Conservation (phyloP, 2,329 filamentous ascomycete genomes). For the Colletotrichum phormii region DNA sequence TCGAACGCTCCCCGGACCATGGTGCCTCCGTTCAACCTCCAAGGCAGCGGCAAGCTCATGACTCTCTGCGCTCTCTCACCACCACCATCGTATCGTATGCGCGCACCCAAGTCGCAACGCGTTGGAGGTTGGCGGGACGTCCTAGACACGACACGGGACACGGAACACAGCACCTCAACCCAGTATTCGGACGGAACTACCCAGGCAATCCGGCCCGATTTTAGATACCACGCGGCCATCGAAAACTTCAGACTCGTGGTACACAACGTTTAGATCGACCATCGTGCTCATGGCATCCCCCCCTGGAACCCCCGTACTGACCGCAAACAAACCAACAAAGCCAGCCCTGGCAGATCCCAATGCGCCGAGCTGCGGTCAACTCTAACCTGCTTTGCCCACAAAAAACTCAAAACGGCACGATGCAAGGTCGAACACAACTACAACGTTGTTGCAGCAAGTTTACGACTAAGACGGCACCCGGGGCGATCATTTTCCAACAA, state of each 20-base stretch:
- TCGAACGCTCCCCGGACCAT: slow-evolving; percentile 24
- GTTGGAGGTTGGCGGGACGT: neutral
- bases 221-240: slow-evolving; percentile 3
- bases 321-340: slow-evolving; percentile 10
- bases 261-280: slow-evolving; percentile 8
- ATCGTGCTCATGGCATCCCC: slow-evolving; percentile 4
- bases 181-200: neutral
- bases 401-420: slow-evolving; percentile 7
- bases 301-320: neutral
- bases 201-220: slow-evolving; percentile 18
- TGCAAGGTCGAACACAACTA: slow-evolving; percentile 11
- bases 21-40: slow-evolving; percentile 19
- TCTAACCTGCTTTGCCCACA: slow-evolving; percentile 27
- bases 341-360: neutral
- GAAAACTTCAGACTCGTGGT: neutral
- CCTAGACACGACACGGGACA: slow-evolving; percentile 18
- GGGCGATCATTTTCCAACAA: neutral
- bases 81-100: neutral
- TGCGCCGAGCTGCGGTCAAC: slow-evolving; percentile 4
- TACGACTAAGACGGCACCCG: neutral
- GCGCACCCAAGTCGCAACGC: neutral
- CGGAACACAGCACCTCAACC: neutral
- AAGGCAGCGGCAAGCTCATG: slow-evolving; percentile 26
- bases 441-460: neutral
- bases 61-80: slow-evolving; percentile 11